Evolutionary conservation across 176 grass and related monocot genomes (phyloP), one percentile per base, ranked within the genome.

Genomic region (Tuctoria greenei): DNA sequence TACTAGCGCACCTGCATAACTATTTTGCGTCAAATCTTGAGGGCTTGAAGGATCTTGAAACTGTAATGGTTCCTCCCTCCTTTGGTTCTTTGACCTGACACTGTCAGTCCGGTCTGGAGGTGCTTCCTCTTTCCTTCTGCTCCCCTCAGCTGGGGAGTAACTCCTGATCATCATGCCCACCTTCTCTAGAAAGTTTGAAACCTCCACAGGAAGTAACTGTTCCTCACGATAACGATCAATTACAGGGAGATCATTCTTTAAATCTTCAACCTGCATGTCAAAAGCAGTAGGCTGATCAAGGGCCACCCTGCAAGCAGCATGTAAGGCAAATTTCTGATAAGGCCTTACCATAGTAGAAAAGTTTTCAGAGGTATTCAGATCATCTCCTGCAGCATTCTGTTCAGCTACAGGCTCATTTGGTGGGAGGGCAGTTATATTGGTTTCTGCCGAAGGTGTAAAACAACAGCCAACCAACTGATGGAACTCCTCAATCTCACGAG

Each of bases 401-500:
- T 36, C 51, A 28, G 66, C 51, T 72, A 66, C 24, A 52, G 16
- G 59, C 25, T 77, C 82, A 59, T 27, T 70, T 15, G 64, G 82
- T 20, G 57, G 82, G 55, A 72, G 67, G 73, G 51, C 35, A n/a
- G 85, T 78, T 54, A 81, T 66, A 64, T 79, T 84, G 57, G 69
- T 57, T 69, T 84, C 86, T 45, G 13, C 16, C 56, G 62, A 62
- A 64, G 84, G 80, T 57, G 75, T 83, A 47, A 88, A 88, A 75
- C 8, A 37, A 21, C 75, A 79, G 27, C 81, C 86, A 88, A 88
- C 86, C 87, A 89, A 85, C 9, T 81, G 72, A 81, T 89, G 81
- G 27, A 89, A 89, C 52, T 89, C 82, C 51, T 85, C 78, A 54
- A 89, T 89, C 67, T 89, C 87, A 72, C 67, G 73, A 82, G 87